Percentiles rank a stretch among this genome's conserved stretches.
These are phyloP conservation scores for Hypoxylon intermedium DNA, from an alignment of 495 filamentous ascomycete genomes.

Conservation along the genomic window DNA sequence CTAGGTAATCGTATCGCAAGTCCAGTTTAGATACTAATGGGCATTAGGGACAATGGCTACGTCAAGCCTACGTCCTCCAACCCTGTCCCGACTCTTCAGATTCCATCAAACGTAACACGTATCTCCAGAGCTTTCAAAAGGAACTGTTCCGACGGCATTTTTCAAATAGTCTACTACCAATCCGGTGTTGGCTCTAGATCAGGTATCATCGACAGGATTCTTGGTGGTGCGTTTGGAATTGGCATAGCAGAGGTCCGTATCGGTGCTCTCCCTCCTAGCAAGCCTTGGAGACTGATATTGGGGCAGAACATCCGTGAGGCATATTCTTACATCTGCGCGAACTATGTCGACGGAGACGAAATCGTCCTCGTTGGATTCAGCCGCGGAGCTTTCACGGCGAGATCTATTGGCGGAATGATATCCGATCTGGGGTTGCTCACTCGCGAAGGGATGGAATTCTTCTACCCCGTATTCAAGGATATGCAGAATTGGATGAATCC, in stretches of 20 bases:
- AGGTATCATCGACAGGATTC: slow-evolving; percentile 50
- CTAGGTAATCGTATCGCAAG: too few species aligned
- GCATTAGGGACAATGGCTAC: slow-evolving; percentile 46
- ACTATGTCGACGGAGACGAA: slow-evolving; percentile 71
- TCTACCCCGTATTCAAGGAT: slow-evolving; percentile 71
- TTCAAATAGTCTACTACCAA: slow-evolving; percentile 59
- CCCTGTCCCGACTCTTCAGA: slow-evolving; percentile 41
- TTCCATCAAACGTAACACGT: slow-evolving; percentile 60
- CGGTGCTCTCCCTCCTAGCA: not conserved
- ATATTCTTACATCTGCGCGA: slow-evolving; percentile 71
- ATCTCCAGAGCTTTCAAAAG: slow-evolving; percentile 52
- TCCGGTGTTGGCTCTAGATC: slow-evolving; percentile 58
- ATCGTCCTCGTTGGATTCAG: slow-evolving; percentile 77
- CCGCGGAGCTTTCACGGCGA: slow-evolving; percentile 74
- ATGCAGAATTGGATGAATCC: slow-evolving; percentile 63
- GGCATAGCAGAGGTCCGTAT: slow-evolving; percentile 54
- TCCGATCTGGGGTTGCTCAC: slow-evolving; percentile 68
- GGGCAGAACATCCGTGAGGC: slow-evolving; percentile 66
- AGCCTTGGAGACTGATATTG: slow-evolving; percentile 15
- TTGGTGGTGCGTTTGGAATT: slow-evolving; percentile 59
- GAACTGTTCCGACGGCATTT: slow-evolving; percentile 46
- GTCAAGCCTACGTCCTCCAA: slow-evolving; percentile 41
- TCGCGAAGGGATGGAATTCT: slow-evolving; percentile 65
- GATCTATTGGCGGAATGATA: slow-evolving; percentile 69
- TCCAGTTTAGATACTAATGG: slow-evolving; percentile 1